These are phyloP conservation scores for Brachypodium distachyon DNA, from an alignment of 202 grass and related monocot species.

Conservation along the genomic window DNA sequence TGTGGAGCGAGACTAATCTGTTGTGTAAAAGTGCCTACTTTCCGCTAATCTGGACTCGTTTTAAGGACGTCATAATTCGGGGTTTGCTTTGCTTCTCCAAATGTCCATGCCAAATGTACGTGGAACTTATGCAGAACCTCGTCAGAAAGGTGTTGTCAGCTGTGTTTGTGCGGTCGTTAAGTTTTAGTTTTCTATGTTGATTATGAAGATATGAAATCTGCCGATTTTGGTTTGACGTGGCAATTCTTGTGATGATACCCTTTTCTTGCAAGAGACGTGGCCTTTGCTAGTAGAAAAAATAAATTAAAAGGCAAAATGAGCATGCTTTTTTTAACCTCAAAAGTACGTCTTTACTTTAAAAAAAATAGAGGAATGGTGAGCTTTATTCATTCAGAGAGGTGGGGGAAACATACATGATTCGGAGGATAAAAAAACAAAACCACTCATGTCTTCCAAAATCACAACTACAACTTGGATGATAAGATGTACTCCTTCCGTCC, in stretches of 20 bases:
- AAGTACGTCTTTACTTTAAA: no score
- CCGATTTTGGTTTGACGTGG: neutral
- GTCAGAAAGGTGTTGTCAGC: constrained; percentile 34
- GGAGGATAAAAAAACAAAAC: no score
- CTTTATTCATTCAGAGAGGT: no score
- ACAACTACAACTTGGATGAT: no score
- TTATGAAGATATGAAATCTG: constrained; percentile 2
- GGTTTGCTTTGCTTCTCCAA: neutral
- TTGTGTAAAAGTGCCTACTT: constrained; percentile 47
- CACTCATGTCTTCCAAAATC: no score
- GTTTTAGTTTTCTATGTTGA: constrained; percentile 11
- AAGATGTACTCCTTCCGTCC: no score
- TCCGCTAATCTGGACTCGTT: constrained; percentile 18
- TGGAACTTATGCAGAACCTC: constrained; percentile 33
- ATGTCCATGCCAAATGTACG: constrained; percentile 15
- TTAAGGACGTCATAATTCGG: constrained; percentile 12
- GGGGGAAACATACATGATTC: no score
- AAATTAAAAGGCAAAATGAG: neutral
- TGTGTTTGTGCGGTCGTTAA: neutral
- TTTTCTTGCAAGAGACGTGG: no score
- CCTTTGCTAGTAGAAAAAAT: no score
- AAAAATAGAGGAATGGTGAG: no score
- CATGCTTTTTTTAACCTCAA: no score
- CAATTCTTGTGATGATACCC: no score
- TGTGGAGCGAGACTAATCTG: constrained; percentile 30